These are phyloP conservation scores for Linanthus parryae DNA, from an alignment of 148 eudicot species.

Conservation along the genomic window DNA sequence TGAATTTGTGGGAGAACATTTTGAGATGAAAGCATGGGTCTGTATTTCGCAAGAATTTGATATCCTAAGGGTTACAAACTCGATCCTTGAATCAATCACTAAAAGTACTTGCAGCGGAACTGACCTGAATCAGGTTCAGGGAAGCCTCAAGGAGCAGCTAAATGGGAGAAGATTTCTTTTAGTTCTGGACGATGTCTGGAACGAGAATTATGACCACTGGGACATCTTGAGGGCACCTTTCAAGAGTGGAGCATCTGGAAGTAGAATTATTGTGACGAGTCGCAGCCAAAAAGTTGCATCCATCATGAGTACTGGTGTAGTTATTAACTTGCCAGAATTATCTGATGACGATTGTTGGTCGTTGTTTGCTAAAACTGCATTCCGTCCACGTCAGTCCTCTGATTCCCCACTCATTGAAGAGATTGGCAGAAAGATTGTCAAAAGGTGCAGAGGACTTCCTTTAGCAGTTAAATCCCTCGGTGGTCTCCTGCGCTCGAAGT, in stretches of 20 bases:
- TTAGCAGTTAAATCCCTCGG: slow-evolving; percentile 14
- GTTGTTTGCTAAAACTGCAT: slow-evolving; percentile 12
- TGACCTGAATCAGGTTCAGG: slow-evolving; percentile 5
- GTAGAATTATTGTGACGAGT: slow-evolving; percentile 15
- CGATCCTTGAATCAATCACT: slow-evolving; percentile 4
- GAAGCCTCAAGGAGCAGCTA: slow-evolving; percentile 1
- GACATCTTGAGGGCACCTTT: slow-evolving; percentile 8
- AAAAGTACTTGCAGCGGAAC: not conserved
- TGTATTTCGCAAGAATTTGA: slow-evolving; percentile 10
- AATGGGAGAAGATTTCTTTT: slow-evolving; percentile 7
- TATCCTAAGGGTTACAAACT: slow-evolving; percentile 4
- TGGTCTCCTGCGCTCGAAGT: slow-evolving; percentile 11
- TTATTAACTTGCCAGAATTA: not conserved
- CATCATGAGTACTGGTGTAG: not conserved
- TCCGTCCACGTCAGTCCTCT: not conserved
- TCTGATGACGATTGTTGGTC: slow-evolving; percentile 11
- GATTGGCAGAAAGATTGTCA: slow-evolving; percentile 10
- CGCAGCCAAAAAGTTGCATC: slow-evolving; percentile 15
- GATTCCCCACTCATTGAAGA: not conserved
- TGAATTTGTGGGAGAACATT: not conserved
- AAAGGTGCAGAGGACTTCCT: slow-evolving; percentile 18
- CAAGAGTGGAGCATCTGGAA: slow-evolving; percentile 12
- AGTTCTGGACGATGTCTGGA: slow-evolving; percentile 21
- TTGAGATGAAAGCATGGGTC: slow-evolving; percentile 15
- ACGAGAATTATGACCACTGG: slow-evolving; percentile 11